Base-by-base conservation (phyloP, 768 basidiomycete genomes). In the Trametes cubensis region DNA sequence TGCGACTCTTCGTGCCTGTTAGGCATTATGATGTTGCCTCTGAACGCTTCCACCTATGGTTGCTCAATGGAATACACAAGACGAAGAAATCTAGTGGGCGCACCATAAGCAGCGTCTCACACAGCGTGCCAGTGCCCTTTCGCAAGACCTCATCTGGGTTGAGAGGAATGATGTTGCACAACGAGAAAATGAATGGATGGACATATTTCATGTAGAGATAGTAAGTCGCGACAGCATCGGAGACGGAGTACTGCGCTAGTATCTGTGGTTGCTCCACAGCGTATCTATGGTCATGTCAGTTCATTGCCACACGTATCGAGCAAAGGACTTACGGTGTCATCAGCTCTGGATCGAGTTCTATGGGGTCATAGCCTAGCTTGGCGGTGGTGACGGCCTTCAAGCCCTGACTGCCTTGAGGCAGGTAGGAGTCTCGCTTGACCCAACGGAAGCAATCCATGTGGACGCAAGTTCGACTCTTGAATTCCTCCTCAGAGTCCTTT, bases 191-290 rank as follows among this genome's bases (percentile, higher is more conserved):
- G 82, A 99, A 99, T 0, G 97, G 97, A 71, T 98, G 95, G 11
- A 99, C 95, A 69, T 99, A 99, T 95, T 98, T 99, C 97, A 98
- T 99, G 78, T 99, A 98, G 39, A 99, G 83, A 75, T 98, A 98
- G 74, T 99, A 98, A 1, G 97, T 99, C n/a, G 97, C 96, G 11
- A 98, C 97, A 0, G 97, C 97, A 82, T 99, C 97, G 74, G 97
- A 99, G 26, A 99, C 97, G 68, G 97, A 98, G 76, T 99, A 99
- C 71, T 95, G 93, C 0, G 97, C 96, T 18, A 99, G 85, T 1
- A 86, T 75, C 71, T 98, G 95, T 0, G 97, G 97, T 67, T 95
- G 94, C 71, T 98, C 97, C 73, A 93, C 80, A 0, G 97, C 97
- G 76, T 99, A 98, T 38, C 96, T 98, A 42, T 48, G 10, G 8